These are phyloP conservation scores for Fusarium sp. DNA, from an alignment of 2,329 filamentous ascomycete species.

Conservation along the genomic window DNA sequence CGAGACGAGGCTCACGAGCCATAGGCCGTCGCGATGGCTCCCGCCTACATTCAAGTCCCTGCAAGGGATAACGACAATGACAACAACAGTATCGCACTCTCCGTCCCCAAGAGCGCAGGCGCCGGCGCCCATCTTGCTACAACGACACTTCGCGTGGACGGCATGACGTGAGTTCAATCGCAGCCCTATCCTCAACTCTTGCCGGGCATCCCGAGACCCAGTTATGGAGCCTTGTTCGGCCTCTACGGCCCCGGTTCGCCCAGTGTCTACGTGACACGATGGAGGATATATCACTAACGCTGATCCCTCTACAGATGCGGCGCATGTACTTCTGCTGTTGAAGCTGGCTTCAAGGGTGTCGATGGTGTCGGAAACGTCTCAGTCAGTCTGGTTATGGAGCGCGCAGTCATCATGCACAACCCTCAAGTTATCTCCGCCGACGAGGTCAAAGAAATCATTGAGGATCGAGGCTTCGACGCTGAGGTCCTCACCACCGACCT, in stretches of 20 bases:
- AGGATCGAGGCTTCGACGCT: constrained; percentile 93
- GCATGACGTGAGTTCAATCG: constrained; percentile 77
- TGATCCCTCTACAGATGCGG: constrained; percentile 77
- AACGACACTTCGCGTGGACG: constrained; percentile 90
- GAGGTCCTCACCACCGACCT: constrained; percentile 88
- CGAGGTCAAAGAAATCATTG: constrained; percentile 85
- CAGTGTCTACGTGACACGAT: constrained; percentile 9
- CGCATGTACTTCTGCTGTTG: constrained; percentile 95
- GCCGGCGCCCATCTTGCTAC: constrained; percentile 80
- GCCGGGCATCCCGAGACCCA: constrained; percentile 40
- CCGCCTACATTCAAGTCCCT: constrained; percentile 65
- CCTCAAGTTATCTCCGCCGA: constrained; percentile 80
- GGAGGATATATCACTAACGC: constrained; percentile 51
- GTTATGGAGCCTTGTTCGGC: constrained; percentile 16
- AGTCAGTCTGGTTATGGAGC: constrained; percentile 94
- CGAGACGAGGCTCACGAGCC: constrained; percentile 40
- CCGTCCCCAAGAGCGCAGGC: constrained; percentile 53
- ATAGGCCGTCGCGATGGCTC: constrained; percentile 62
- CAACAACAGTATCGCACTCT: constrained; percentile 27
- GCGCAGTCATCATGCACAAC: constrained; percentile 95
- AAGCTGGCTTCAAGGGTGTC: constrained; percentile 88
- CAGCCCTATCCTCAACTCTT: constrained; percentile 16
- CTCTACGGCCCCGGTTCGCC: constrained; percentile 5
- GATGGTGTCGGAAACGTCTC: constrained; percentile 88
- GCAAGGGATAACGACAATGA: constrained; percentile 58